A percentile compares a stretch with the other conserved stretches of the same genome.
Evolutionary conservation across 805 yeast genomes (phyloP).

Genomic region (Metschnikowia cubensis): DNA sequence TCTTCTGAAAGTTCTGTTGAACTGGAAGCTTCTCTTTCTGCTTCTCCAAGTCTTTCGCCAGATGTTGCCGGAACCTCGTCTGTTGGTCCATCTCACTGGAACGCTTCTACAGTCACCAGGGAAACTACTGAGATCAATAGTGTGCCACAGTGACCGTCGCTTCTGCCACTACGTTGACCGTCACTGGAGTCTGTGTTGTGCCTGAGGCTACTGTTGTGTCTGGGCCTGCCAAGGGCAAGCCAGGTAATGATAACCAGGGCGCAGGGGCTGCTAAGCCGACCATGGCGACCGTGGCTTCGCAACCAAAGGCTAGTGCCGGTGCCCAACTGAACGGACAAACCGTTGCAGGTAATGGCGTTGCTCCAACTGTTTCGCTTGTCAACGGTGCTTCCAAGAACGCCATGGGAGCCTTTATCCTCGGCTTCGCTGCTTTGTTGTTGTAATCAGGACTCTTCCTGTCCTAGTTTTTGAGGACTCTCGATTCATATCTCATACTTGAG

Average conservation of each 20-base stretch:
- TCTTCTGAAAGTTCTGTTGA: no score
- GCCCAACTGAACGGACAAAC: no score
- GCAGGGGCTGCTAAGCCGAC: no score
- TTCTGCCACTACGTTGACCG: slow-evolving; percentile 26
- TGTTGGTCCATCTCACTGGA: background rate
- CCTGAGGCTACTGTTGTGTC: background rate
- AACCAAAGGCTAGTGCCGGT: no score
- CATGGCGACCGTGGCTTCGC: no score
- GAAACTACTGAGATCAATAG: background rate
- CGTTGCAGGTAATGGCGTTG: background rate
- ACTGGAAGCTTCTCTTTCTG: no score
- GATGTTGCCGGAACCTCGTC: no score
- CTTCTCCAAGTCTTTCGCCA: no score
- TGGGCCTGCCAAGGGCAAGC: no score
- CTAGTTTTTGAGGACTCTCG: no score
- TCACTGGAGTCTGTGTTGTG: slow-evolving; percentile 28
- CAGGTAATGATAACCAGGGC: no score
- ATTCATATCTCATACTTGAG: no score
- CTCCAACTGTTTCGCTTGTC: background rate
- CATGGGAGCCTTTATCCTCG: background rate
- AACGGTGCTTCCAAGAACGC: background rate
- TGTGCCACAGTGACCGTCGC: slow-evolving; percentile 21
- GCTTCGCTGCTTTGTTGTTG: background rate
- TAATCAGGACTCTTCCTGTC: background rate
- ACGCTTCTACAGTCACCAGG: background rate